Base-by-base conservation (phyloP, 805 yeast species). In the Osmozyma mogii region DNA sequence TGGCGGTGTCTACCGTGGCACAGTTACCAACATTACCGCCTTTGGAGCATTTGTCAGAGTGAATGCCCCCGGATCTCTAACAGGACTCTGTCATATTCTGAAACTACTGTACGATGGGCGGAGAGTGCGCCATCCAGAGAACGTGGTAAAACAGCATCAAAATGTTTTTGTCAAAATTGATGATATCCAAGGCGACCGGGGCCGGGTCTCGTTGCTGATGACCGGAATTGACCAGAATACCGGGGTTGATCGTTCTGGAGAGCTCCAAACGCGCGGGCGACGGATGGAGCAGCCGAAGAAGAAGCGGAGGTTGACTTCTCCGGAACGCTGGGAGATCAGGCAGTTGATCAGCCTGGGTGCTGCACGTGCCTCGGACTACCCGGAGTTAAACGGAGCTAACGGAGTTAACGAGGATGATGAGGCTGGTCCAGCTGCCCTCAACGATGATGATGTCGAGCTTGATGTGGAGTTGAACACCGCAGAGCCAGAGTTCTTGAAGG, bases 251-350 rank as follows among this genome's bases (percentile, higher is more conserved):
- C 39, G 41, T 23, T 33, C 44, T 22, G 49, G 40, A 9, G 61
- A 52, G 22, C 17, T 49, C 6, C n/a, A 11, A 22, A 11, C 24
- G 30, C 27, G 38, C 34, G 25, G 29, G 6, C 24, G 35, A n/a
- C 28, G 27, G 17, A 28, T 31, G 9, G 18, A 32, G 49, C 22
- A 42, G 44, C 13, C 29, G 38, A 47, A 43, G 27, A 22, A 32
- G 30, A 19, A 49, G 25, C 33, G 65, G 36, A 65, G 83, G 30
- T 51, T 79, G 20, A 79, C 94, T 0, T 81, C 94, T 0, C 94
- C 94, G 0, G 97, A 88, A 53, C 56, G 85, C 32, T 88, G 96
- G 95, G 96, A 89, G 48, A 67, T 84, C 29, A 65, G 82, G 19
- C 96, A 88, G 48, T 57, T 88, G 25, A 82, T 81, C 15, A 78